Base-by-base conservation (phyloP, 2,329 filamentous ascomycete genomes). In the Colletotrichum coccodes region DNA sequence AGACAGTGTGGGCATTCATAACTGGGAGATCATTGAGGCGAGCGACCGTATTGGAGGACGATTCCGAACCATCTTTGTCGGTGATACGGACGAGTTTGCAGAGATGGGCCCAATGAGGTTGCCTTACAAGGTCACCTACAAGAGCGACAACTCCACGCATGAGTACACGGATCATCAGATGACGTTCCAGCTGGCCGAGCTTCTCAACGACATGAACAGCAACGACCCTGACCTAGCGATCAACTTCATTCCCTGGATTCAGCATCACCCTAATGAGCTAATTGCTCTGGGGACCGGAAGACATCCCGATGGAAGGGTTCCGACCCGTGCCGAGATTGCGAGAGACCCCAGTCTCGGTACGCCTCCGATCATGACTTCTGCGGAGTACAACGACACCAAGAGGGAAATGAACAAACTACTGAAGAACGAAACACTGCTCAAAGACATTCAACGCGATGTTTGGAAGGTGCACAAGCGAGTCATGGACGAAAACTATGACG, bases 181-280 rank as follows among this genome's bases (percentile, higher is more conserved):
- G 77, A 86, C 90, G 0, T 90, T 89, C 74, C 87, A 90, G 75
- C 81, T 90, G 1, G 88, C 83, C 4, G 84, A 82, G 12, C 82
- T 84, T 58, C 79, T 90, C 70, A 89, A 90, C 75, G 72, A 80
- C 56, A 78, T 89, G 72, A 90, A 90, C 74, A 77, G 78, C 44
- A 77, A 86, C 68, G 75, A 76, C 71, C 78, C 76, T 60, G 81
- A 83, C 58, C 79, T 86, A 32, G 83, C 81, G 36, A 86, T 90
- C 57, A 86, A 89, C 60, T 90, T 90, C 74, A 90, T 91, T 72
- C 84, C 85, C 3, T 91, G 87, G 88, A 86, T 87, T 38, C 65
- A 68, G 47, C 87, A 91, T 74, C 81, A 75, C 60, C 74, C 79
- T 3, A 92, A 92, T 69, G 81, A 85, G 0, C 85, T 90, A 28